Evolutionary conservation across 2,329 filamentous ascomycete genomes (phyloP).

Genomic region (Capronia coronata): DNA sequence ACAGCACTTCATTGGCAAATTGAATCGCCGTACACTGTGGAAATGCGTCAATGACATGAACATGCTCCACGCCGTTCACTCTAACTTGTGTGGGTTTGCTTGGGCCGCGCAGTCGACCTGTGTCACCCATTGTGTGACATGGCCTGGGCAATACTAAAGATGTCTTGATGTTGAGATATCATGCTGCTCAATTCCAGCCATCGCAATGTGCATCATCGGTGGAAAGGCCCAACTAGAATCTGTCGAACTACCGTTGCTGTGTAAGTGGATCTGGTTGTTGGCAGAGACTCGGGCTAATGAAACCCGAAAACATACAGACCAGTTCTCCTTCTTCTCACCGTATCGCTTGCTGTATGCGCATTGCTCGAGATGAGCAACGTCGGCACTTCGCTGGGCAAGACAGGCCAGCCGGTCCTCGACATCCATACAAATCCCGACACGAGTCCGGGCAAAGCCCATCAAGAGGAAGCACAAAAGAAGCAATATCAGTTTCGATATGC

Average conservation of each 20-base stretch:
- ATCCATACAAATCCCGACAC: conserved; percentile 15
- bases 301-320: conserved; percentile 5
- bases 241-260: conserved; percentile 20
- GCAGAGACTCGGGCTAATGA: conserved; percentile 6
- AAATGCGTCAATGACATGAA: not conserved
- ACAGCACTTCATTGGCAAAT: not conserved
- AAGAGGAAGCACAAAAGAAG: conserved; percentile 1
- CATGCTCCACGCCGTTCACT: not conserved
- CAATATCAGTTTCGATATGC: conserved; percentile 17
- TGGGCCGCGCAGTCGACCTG: not conserved
- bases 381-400: conserved; percentile 3
- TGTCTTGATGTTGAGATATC: not conserved
- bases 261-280: conserved; percentile 11
- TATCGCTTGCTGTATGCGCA: conserved; percentile 58
- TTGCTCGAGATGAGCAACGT: conserved; percentile 27
- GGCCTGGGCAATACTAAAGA: not conserved
- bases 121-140: not conserved
- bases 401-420: conserved; percentile 15
- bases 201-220: conserved; percentile 20
- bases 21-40: not conserved
- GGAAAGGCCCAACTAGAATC: conserved; percentile 12
- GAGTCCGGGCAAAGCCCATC: not conserved
- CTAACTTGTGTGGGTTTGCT: not conserved
- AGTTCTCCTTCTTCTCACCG: conserved; percentile 55
- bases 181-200: conserved; percentile 16